Conservation (phyloP, 192 early-diverging fungal genomes). For the Coemansia sp. region DNA sequence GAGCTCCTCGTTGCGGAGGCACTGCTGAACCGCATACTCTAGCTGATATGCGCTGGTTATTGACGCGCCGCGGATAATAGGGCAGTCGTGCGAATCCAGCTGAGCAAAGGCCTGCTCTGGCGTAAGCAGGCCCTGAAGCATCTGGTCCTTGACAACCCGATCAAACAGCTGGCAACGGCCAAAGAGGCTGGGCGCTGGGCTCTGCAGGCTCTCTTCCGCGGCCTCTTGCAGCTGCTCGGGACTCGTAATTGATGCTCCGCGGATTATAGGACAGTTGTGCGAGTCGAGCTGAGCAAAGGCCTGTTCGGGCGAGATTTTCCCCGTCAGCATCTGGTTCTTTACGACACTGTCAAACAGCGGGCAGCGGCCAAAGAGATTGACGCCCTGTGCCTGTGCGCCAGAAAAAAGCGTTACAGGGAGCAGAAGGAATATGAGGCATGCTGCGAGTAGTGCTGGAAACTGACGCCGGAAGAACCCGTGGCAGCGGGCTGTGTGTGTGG, state of each 20-base stretch:
- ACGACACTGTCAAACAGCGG: conserved; percentile 44
- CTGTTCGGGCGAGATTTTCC: conserved; percentile 31
- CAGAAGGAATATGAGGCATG: no score
- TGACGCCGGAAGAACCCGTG: no score
- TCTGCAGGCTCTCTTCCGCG: conserved; percentile 14
- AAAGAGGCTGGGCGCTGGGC: conserved; percentile 13
- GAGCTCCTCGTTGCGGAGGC: not conserved
- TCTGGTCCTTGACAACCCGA: conserved; percentile 27
- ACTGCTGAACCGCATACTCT: conserved; percentile 20
- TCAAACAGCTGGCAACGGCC: conserved; percentile 45
- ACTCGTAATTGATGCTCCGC: conserved; percentile 44
- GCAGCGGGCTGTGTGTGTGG: no score
- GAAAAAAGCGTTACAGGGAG: no score
- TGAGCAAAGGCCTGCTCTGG: conserved; percentile 46
- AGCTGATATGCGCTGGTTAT: conserved; percentile 45
- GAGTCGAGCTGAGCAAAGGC: conserved; percentile 50
- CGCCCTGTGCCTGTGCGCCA: no score
- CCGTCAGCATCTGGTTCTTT: conserved; percentile 29
- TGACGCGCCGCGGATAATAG: conserved; percentile 46
- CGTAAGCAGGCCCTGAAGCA: conserved; percentile 36
- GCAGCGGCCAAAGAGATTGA: conserved; percentile 34
- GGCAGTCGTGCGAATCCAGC: conserved; percentile 48
- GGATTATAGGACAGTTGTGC: conserved; percentile 49
- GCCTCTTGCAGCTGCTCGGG: conserved; percentile 32
- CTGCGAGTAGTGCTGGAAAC: no score